Conservation (phyloP, 1,139 yeast genomes). For the Yamadazyma siamensis region DNA sequence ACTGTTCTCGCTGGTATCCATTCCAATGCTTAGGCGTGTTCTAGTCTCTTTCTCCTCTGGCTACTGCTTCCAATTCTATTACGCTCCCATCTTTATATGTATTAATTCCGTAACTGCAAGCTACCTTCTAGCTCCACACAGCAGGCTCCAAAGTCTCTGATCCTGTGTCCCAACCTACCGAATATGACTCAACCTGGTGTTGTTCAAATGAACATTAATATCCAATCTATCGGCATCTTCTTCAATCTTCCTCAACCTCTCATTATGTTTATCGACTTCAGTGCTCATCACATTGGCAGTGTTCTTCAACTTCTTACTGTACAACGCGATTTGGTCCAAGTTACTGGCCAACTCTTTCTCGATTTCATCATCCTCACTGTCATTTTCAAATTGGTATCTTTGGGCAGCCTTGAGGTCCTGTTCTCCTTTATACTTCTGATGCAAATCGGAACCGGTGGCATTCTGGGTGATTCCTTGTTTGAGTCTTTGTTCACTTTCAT, state of each 20-base stretch:
- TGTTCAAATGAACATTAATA: slow-evolving; percentile 52
- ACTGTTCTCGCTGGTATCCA: too few relatives aligned
- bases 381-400: slow-evolving; percentile 50
- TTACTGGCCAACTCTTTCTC: slow-evolving; percentile 55
- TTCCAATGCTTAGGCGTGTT: too few relatives aligned
- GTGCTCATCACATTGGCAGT: slow-evolving; percentile 45
- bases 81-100: too few relatives aligned
- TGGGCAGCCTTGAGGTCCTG: slow-evolving; percentile 46
- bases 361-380: slow-evolving; percentile 57
- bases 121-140: too few relatives aligned
- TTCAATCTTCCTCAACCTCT: slow-evolving; percentile 46
- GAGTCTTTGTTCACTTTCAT: slow-evolving; percentile 45
- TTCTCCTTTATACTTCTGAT: slow-evolving; percentile 50
- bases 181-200: slow-evolving; percentile 42
- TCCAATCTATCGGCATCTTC: slow-evolving; percentile 57
- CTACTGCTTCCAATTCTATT: too few relatives aligned
- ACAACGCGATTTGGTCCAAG: slow-evolving; percentile 49
- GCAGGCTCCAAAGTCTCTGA: too few relatives aligned
- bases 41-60: too few relatives aligned
- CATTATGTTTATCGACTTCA: slow-evolving; percentile 52
- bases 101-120: too few relatives aligned
- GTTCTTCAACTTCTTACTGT: slow-evolving; percentile 40
- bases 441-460: slow-evolving; percentile 37
- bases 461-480: slow-evolving; percentile 39
- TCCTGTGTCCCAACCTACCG: too few relatives aligned